phyloP scores from a whole-genome alignment of 345 rosid genomes.

The Heritiera fomes region DNA sequence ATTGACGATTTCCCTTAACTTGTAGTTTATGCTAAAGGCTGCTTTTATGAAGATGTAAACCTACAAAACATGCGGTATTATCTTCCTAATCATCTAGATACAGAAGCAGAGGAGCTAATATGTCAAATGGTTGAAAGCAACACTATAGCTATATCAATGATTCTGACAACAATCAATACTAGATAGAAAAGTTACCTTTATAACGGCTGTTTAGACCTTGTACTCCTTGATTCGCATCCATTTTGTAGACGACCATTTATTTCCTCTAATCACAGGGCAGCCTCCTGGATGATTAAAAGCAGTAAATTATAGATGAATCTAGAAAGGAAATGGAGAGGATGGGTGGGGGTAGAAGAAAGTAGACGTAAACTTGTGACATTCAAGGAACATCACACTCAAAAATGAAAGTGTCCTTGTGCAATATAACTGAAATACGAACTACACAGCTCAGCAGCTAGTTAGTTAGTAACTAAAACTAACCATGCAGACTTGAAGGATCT shows the following conservation, averaged over 20 bases:
- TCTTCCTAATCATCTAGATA: neutral
- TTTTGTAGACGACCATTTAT: conserved; percentile 97
- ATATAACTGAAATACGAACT: conserved; percentile 3
- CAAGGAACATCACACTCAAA: conserved; percentile 9
- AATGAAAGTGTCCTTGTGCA: neutral
- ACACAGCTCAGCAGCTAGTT: neutral
- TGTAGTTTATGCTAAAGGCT: neutral
- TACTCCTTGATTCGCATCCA: conserved; percentile 89
- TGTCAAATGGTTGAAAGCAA: neutral
- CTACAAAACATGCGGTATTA: neutral
- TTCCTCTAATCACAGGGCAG: conserved; percentile 86
- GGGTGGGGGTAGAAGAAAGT: neutral
- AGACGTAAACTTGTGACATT: neutral
- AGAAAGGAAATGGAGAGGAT: neutral
- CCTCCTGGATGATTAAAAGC: conserved; percentile 58
- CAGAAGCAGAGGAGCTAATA: neutral
- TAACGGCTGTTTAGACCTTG: conserved; percentile 39
- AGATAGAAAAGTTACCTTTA: conserved; percentile 35
- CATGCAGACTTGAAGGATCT: conserved; percentile 88
- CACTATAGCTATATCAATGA: neutral
- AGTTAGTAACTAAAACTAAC: conserved; percentile 43
- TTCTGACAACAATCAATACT: neutral
- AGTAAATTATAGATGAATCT: conserved; percentile 7
- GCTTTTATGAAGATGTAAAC: conserved; percentile 7
- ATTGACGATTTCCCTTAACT: neutral